Conservation (phyloP, 441 rosid species). For the Aleurites moluccanus region DNA sequence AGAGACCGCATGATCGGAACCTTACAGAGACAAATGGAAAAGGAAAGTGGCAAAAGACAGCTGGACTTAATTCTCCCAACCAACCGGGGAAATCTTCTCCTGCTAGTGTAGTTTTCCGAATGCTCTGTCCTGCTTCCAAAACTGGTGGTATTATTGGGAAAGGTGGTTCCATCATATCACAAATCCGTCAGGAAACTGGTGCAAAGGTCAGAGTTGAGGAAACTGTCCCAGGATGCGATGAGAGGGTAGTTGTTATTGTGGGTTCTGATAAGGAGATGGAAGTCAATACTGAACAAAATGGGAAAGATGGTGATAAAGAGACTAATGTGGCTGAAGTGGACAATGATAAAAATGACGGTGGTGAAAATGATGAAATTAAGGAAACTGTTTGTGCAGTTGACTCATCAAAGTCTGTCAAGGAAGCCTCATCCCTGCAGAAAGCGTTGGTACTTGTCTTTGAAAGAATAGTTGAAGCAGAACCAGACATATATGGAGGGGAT, state of each 20-base stretch:
- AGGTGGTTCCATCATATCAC: conserved; percentile 42
- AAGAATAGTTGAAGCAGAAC: conserved; percentile 50
- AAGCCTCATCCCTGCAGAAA: conserved; percentile 46
- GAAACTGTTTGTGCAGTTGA: conserved; percentile 34
- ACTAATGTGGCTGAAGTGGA: conserved; percentile 28
- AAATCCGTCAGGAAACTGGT: conserved; percentile 57
- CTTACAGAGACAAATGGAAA: conserved; percentile 45
- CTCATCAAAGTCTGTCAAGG: conserved; percentile 31
- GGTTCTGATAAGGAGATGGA: conserved; percentile 40
- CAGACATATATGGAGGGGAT: conserved; percentile 33
- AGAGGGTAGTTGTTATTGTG: conserved; percentile 49
- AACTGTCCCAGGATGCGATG: conserved; percentile 52
- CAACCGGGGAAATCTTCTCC: conserved; percentile 30
- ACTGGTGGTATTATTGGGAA: conserved; percentile 41
- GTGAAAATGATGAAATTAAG: conserved; percentile 33
- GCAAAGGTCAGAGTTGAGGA: conserved; percentile 56
- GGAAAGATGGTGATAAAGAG: conserved; percentile 37
- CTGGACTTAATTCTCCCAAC: conserved; percentile 25
- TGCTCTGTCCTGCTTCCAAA: conserved; percentile 52
- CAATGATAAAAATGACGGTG: conserved; percentile 33
- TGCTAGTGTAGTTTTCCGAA: conserved; percentile 36
- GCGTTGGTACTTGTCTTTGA: conserved; percentile 61
- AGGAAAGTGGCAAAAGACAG: conserved; percentile 49
- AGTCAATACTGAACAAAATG: conserved; percentile 30
- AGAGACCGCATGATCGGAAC: conserved; percentile 49